Percentiles rank a stretch among this genome's conserved stretches.
These are phyloP conservation scores for Neurospora sp. DNA, from an alignment of 495 filamentous ascomycete species.

Conservation along the genomic window DNA sequence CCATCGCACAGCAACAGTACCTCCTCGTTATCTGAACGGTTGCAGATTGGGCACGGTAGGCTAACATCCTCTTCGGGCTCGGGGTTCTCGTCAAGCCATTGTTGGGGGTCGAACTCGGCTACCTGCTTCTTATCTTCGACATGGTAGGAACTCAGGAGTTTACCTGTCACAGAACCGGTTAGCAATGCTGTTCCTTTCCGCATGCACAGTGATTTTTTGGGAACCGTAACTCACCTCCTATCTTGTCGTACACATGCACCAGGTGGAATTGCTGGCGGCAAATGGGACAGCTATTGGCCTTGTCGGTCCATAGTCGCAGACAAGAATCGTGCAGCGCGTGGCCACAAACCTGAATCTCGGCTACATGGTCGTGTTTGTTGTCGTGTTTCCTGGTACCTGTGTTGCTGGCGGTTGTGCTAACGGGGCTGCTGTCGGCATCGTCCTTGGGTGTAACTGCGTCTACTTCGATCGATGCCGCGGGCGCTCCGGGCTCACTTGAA, in stretches of 20 bases:
- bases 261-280: slow-evolving; percentile 84
- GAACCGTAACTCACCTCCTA: slow-evolving; percentile 57
- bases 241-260: slow-evolving; percentile 67
- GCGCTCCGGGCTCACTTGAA: background rate
- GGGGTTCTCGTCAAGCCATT: slow-evolving; percentile 62
- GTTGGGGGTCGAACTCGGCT: slow-evolving; percentile 73
- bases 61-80: slow-evolving; percentile 53
- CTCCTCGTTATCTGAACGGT: slow-evolving; percentile 63
- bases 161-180: slow-evolving; percentile 41
- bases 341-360: slow-evolving; percentile 55
- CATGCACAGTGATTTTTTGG: background rate
- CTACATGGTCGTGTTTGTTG: slow-evolving; percentile 29
- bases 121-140: slow-evolving; percentile 87
- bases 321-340: slow-evolving; percentile 90
- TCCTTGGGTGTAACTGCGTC: slow-evolving; percentile 4
- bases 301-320: slow-evolving; percentile 83
- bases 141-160: slow-evolving; percentile 63
- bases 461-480: slow-evolving; percentile 3
- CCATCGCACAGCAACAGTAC: slow-evolving; percentile 76
- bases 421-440: slow-evolving; percentile 18
- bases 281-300: slow-evolving; percentile 96
- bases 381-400: slow-evolving; percentile 37
- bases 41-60: slow-evolving; percentile 74
- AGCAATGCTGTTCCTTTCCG: slow-evolving; percentile 10
- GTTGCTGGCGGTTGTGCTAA: slow-evolving; percentile 21